These are phyloP conservation scores for Blastocystis sp. DNA, from an alignment of 352 stramenopile species.

Conservation along the genomic window DNA sequence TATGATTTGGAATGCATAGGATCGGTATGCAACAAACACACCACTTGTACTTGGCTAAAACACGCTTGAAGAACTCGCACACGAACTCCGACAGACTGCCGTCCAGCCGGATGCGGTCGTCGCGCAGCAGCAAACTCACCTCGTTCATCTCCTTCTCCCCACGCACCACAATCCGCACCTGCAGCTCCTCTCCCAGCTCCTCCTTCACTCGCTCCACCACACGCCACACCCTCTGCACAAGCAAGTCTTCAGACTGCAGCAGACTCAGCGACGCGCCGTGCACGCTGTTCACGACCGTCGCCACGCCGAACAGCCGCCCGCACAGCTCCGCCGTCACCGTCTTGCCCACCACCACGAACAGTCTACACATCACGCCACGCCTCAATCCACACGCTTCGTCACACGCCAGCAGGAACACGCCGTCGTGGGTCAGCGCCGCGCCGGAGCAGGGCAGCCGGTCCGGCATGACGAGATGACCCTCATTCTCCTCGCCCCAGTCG, in stretches of 20 bases:
- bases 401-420: constrained; percentile 12
- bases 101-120: constrained; percentile 39
- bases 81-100: constrained; percentile 50
- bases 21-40: constrained; percentile 27
- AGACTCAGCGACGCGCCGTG: not conserved
- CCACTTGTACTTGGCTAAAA: constrained; percentile 38
- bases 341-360: constrained; percentile 38
- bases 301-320: constrained; percentile 4
- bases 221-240: not conserved
- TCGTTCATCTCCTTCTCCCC: constrained; percentile 43
- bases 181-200: constrained; percentile 30
- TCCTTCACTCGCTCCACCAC: constrained; percentile 11
- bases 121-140: constrained; percentile 7
- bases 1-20: not conserved
- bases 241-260: not conserved
- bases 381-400: not conserved
- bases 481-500: not conserved
- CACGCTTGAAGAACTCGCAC: constrained; percentile 48
- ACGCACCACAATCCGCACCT: constrained; percentile 27
- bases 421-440: not conserved
- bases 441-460: constrained; percentile 33
- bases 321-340: constrained; percentile 17
- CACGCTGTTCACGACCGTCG: constrained; percentile 17
- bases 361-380: not conserved
- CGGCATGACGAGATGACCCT: not conserved